These are phyloP conservation scores for Teunomyces barrocoloradensis DNA, from an alignment of 805 yeast genomes.

Conservation along the genomic window DNA sequence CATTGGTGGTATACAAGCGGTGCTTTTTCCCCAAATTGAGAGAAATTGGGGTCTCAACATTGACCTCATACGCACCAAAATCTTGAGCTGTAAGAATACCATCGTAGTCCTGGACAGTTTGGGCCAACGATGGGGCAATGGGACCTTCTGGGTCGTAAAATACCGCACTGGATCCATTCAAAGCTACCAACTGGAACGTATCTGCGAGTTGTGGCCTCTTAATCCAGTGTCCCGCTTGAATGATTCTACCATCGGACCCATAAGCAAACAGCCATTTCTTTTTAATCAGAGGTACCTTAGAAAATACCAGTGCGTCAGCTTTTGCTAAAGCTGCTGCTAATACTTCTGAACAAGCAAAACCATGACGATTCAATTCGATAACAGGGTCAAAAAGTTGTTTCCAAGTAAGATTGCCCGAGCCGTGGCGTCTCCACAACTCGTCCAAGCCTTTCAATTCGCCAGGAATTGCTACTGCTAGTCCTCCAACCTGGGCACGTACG, in stretches of 20 bases:
- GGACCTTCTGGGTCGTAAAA: conserved; percentile 84
- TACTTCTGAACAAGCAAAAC: conserved; percentile 46
- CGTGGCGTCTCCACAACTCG: conserved; percentile 55
- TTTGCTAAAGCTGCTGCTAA: conserved; percentile 30
- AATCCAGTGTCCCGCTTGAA: conserved; percentile 58
- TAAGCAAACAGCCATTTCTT: conserved; percentile 60
- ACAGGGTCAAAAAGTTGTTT: conserved; percentile 72
- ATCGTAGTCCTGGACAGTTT: conserved; percentile 48
- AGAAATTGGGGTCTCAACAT: conserved; percentile 33
- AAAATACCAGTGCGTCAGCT: conserved; percentile 20
- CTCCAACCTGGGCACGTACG: conserved; percentile 65
- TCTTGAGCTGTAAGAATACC: conserved; percentile 71
- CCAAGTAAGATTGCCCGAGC: conserved; percentile 76
- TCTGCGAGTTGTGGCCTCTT: conserved; percentile 60
- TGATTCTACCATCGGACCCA: conserved; percentile 17
- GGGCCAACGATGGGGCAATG: conserved; percentile 60
- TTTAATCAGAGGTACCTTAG: conserved; percentile 23
- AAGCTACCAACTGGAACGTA: conserved; percentile 66
- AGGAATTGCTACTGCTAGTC: conserved; percentile 85
- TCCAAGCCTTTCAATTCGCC: conserved; percentile 89
- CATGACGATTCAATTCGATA: conserved; percentile 57
- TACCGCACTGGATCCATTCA: conserved; percentile 70
- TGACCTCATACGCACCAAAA: conserved; percentile 58
- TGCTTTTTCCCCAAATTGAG: conserved; percentile 17
- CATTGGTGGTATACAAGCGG: conserved; percentile 49